Percentiles rank a stretch among this genome's conserved stretches.
Evolutionary conservation across 1,284 basidiomycete species (phyloP).

Genomic region (Ustilago hordei): DNA sequence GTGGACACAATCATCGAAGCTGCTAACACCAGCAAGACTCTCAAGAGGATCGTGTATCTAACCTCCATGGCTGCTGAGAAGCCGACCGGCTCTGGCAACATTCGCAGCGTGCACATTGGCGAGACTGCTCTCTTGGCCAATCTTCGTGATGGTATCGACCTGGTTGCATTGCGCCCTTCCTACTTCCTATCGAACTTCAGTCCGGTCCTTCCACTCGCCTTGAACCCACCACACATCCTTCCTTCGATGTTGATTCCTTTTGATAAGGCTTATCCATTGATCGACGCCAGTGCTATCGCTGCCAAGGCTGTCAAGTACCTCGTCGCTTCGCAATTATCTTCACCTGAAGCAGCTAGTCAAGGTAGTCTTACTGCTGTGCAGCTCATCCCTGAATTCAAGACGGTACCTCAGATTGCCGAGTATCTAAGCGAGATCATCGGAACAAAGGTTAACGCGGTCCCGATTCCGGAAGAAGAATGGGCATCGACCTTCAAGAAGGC

Average conservation of each 20-base stretch:
- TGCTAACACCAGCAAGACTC: conserved; percentile 18
- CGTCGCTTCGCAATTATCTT: conserved; percentile 4
- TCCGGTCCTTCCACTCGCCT: conserved; percentile 16
- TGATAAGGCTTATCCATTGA: conserved; percentile 16
- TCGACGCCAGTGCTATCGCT: conserved; percentile 18
- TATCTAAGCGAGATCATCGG: conserved; percentile 20
- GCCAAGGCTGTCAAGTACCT: conserved; percentile 32
- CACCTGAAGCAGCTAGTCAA: neutral
- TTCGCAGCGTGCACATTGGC: conserved; percentile 20
- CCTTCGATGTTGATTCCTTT: conserved; percentile 30
- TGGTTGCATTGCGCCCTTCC: conserved; percentile 13
- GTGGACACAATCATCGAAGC: conserved; percentile 19
- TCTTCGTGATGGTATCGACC: conserved; percentile 22
- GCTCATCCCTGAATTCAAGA: conserved; percentile 19
- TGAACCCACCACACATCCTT: conserved; percentile 30
- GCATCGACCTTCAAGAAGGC: conserved; percentile 21
- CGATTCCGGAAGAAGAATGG: conserved; percentile 28
- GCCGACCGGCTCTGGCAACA: conserved; percentile 14
- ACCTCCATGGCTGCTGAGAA: conserved; percentile 30
- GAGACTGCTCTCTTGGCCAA: conserved; percentile 19
- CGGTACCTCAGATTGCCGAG: conserved; percentile 25
- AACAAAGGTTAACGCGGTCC: conserved; percentile 19
- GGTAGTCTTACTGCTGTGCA: conserved; percentile 22
- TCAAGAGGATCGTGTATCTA: conserved; percentile 34
- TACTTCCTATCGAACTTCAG: conserved; percentile 27